Percentiles rank a stretch among this genome's conserved stretches.
These are phyloP conservation scores for Papiliotrema nemorosa DNA, from an alignment of 1,284 basidiomycete species.

Conservation along the genomic window DNA sequence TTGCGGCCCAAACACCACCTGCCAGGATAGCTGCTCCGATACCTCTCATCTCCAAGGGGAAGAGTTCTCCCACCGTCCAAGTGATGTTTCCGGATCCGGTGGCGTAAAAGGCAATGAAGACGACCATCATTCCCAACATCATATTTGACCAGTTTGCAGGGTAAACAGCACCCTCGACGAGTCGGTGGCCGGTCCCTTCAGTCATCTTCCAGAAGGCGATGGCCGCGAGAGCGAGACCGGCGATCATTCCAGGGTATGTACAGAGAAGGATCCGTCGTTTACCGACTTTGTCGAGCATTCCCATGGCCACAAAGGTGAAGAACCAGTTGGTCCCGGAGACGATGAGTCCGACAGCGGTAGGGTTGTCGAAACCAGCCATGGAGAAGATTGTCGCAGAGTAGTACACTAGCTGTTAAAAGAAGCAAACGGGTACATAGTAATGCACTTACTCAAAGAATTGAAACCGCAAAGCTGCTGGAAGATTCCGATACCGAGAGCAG, in stretches of 20 bases:
- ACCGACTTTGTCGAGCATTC: conserved; percentile 43
- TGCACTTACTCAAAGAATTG: conserved; percentile 47
- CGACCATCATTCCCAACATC: conserved; percentile 46
- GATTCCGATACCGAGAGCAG: conserved; percentile 42
- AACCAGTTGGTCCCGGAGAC: conserved; percentile 42
- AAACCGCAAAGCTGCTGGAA: conserved; percentile 58
- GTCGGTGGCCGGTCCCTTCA: conserved; percentile 59
- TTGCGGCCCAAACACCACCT: conserved; percentile 51
- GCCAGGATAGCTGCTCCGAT: conserved; percentile 38
- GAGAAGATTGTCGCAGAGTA: conserved; percentile 45
- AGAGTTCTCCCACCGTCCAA: conserved; percentile 52
- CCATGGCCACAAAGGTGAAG: conserved; percentile 41
- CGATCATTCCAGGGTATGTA: conserved; percentile 39
- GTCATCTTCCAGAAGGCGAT: conserved; percentile 54
- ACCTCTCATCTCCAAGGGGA: conserved; percentile 44
- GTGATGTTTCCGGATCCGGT: conserved; percentile 47
- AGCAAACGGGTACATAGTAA: neutral
- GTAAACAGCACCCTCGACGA: conserved; percentile 64
- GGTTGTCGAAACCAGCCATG: conserved; percentile 43
- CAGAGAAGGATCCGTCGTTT: conserved; percentile 37
- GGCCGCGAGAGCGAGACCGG: conserved; percentile 40
- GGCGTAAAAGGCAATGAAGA: conserved; percentile 43
- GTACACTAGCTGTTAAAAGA: conserved; percentile 22
- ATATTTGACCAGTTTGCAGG: conserved; percentile 65
- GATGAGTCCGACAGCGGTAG: conserved; percentile 38